phyloP scores from a whole-genome alignment of 2,329 filamentous ascomycete genomes.

The Botrytis tulipae region DNA sequence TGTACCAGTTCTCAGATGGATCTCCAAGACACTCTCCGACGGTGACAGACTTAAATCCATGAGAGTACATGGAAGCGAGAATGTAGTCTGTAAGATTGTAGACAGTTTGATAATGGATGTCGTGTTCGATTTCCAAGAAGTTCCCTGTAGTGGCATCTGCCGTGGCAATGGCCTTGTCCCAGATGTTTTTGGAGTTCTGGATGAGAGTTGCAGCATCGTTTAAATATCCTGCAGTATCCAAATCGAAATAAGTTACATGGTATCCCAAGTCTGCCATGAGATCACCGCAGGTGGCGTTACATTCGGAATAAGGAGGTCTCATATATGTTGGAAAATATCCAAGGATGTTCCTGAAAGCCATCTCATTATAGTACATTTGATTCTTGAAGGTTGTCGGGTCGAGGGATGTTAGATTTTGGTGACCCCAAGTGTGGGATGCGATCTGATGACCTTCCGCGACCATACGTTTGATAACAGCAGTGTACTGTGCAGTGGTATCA shows the following conservation, averaged over 20 bases:
- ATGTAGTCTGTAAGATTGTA: conserved; percentile 41
- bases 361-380: conserved; percentile 53
- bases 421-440: conserved; percentile 57
- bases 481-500: conserved; percentile 44
- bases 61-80: conserved; percentile 38
- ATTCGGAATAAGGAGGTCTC: conserved; percentile 48
- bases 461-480: conserved; percentile 45
- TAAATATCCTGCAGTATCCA: conserved; percentile 52
- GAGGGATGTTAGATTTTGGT: conserved; percentile 48
- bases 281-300: conserved; percentile 41
- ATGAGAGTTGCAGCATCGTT: conserved; percentile 45
- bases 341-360: conserved; percentile 55
- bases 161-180: conserved; percentile 29
- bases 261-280: conserved; percentile 46
- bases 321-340: conserved; percentile 56
- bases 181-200: conserved; percentile 48
- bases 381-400: conserved; percentile 45
- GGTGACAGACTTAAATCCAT: conserved; percentile 44
- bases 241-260: conserved; percentile 44
- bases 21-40: conserved; percentile 50
- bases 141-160: conserved; percentile 27
- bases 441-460: conserved; percentile 52
- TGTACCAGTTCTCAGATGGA: conserved; percentile 46
- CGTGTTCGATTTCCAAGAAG: conserved; percentile 52
- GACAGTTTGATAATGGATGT: conserved; percentile 42